Conservation (phyloP, 192 early-diverging fungal genomes). For the Rhizoclosmatium globosum region DNA sequence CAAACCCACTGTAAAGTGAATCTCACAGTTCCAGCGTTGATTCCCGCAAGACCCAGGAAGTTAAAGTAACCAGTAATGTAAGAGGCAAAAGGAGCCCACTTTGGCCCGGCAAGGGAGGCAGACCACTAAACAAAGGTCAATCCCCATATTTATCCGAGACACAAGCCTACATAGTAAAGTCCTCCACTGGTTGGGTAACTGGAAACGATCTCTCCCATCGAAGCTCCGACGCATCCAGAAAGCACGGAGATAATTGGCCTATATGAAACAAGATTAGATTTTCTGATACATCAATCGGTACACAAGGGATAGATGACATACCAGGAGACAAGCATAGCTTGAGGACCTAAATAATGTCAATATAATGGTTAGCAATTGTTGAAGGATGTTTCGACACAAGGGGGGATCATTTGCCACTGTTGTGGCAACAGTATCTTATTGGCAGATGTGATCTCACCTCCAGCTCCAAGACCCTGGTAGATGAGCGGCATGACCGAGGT, state of each 20-base stretch:
- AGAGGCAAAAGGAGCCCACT: constrained; percentile 35
- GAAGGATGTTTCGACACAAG: too few relatives aligned
- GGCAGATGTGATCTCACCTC: constrained; percentile 5
- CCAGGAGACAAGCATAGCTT: constrained; percentile 18
- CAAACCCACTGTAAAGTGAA: too few relatives aligned
- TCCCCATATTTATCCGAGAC: too few relatives aligned
- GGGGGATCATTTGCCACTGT: background rate
- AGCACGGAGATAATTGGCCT: constrained; percentile 34
- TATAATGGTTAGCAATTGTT: too few relatives aligned
- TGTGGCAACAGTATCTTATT: background rate
- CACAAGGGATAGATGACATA: background rate
- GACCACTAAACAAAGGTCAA: constrained; percentile 10
- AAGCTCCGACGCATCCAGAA: constrained; percentile 33
- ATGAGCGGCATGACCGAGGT: constrained; percentile 33
- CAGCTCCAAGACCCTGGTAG: constrained; percentile 32
- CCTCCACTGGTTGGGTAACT: constrained; percentile 40
- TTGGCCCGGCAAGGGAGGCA: constrained; percentile 31
- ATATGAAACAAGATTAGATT: too few relatives aligned
- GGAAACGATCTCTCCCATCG: constrained; percentile 40
- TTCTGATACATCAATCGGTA: too few relatives aligned
- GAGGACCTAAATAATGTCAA: too few relatives aligned
- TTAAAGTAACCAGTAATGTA: constrained; percentile 44
- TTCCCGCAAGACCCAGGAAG: constrained; percentile 26
- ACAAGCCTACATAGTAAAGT: constrained; percentile 34
- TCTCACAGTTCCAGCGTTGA: constrained; percentile 23